Conservation (phyloP, 139 green algal genomes). For the Haematococcus sp. region DNA sequence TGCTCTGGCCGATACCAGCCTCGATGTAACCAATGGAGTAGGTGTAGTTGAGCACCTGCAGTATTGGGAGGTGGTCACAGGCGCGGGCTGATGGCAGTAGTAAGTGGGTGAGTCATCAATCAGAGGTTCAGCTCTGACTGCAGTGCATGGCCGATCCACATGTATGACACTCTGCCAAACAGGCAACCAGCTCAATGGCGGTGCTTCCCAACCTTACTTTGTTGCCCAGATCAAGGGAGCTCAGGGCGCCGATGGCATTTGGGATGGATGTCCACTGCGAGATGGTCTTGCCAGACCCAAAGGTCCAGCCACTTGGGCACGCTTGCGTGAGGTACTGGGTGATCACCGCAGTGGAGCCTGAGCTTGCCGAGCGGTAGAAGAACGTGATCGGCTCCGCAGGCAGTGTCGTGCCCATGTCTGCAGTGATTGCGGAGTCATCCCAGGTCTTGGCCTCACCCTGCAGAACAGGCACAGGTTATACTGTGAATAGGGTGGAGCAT, state of each 20-base stretch:
- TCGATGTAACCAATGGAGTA: constrained; percentile 39
- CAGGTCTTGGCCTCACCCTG: constrained; percentile 26
- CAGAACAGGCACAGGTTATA: background rate
- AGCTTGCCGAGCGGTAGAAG: constrained; percentile 20
- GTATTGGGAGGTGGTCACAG: no score
- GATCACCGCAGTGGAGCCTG: constrained; percentile 32
- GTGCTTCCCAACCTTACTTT: no score
- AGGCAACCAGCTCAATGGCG: no score
- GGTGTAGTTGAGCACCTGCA: background rate
- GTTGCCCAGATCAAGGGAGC: constrained; percentile 6
- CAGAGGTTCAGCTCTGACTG: no score
- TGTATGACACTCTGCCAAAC: no score
- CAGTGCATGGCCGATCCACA: no score
- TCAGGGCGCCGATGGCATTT: constrained; percentile 4
- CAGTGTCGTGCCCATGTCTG: constrained; percentile 13
- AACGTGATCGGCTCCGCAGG: constrained; percentile 16
- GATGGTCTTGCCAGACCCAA: constrained; percentile 27
- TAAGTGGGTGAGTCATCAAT: no score
- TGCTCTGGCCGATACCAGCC: constrained; percentile 1
- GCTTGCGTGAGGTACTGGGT: constrained; percentile 27
- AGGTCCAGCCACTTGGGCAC: constrained; percentile 16
- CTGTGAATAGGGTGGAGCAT: no score
- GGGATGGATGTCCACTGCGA: constrained; percentile 8
- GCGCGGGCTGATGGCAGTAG: no score
- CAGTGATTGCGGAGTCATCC: constrained; percentile 20